These are phyloP conservation scores for Curvularia hawaiiensis DNA, from an alignment of 2,329 filamentous ascomycete species.

Conservation along the genomic window DNA sequence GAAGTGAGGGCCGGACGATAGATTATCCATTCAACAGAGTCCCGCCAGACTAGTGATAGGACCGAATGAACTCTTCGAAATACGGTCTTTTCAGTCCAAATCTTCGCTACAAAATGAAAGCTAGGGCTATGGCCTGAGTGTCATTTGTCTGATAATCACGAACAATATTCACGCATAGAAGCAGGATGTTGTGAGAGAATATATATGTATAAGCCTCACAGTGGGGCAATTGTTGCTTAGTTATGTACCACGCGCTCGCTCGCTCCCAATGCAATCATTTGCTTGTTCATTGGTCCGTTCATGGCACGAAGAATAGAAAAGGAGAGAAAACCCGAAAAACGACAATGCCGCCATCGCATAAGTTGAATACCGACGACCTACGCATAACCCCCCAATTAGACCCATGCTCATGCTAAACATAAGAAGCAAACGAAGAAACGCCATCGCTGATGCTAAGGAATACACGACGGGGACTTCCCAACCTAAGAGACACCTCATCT, in stretches of 20 bases:
- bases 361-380: neutral
- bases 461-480: neutral
- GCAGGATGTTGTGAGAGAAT: neutral
- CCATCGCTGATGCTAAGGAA: constrained; percentile 40
- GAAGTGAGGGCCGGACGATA: neutral
- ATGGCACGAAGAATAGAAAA: neutral
- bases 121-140: neutral
- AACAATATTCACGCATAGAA: neutral
- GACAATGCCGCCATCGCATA: neutral
- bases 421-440: constrained; percentile 16
- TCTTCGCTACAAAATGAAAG: neutral
- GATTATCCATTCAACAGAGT: neutral
- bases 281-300: neutral
- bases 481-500: neutral
- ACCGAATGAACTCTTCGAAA: neutral
- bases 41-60: neutral
- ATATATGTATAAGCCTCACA: constrained; percentile 1
- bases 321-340: neutral
- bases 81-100: neutral
- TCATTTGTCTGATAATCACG: neutral
- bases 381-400: neutral
- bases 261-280: neutral
- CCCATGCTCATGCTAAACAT: neutral
- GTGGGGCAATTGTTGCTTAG: constrained; percentile 5
- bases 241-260: neutral